Evolutionary conservation across 1,284 basidiomycete species (phyloP).

Genomic region (Porphyrellus sp.): DNA sequence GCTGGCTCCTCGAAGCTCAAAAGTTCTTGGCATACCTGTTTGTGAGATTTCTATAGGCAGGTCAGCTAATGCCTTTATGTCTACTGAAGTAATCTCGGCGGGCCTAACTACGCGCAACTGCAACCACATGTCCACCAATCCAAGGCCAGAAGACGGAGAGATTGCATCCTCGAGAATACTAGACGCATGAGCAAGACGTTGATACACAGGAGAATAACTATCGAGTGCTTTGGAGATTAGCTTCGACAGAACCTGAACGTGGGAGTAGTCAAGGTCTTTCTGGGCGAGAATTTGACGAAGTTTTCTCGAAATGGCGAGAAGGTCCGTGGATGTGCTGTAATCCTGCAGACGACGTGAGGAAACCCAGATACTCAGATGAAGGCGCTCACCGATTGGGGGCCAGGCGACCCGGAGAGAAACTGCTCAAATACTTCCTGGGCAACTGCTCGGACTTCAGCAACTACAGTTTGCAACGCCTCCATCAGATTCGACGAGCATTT

Average conservation of each 20-base stretch:
- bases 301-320: slow-evolving; percentile 38
- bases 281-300: slow-evolving; percentile 33
- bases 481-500: slow-evolving; percentile 16
- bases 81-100: slow-evolving; percentile 16
- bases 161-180: slow-evolving; percentile 40
- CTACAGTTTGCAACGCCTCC: slow-evolving; percentile 26
- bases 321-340: slow-evolving; percentile 25
- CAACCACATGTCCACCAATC: slow-evolving; percentile 57
- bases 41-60: neutral
- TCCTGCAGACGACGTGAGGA: slow-evolving; percentile 16
- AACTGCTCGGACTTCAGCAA: slow-evolving; percentile 21
- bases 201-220: slow-evolving; percentile 35
- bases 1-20: neutral
- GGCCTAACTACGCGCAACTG: slow-evolving; percentile 33
- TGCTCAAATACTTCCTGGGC: slow-evolving; percentile 22
- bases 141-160: slow-evolving; percentile 54
- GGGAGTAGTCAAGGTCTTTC: slow-evolving; percentile 47
- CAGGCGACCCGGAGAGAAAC: slow-evolving; percentile 18
- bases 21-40: slow-evolving; percentile 13
- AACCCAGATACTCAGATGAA: neutral
- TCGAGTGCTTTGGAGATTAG: slow-evolving; percentile 43
- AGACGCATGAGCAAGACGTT: slow-evolving; percentile 31
- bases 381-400: slow-evolving; percentile 13
- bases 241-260: slow-evolving; percentile 40
- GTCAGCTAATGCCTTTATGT: slow-evolving; percentile 20